Conservation (phyloP, 176 grass and related monocot species). For the Puccinellia tenuiflora region DNA sequence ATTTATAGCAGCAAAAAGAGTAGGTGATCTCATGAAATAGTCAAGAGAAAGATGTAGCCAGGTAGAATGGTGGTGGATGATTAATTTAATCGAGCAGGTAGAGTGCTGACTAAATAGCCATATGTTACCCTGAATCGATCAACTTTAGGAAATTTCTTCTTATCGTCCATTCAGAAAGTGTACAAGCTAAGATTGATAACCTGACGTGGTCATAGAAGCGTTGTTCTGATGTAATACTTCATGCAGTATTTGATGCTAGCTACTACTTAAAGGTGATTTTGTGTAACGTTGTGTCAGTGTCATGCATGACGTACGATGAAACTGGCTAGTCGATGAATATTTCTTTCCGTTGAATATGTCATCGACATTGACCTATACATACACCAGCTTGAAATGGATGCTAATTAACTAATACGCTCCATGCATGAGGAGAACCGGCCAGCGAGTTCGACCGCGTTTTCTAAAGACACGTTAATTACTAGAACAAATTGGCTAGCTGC, state of each 20-base stretch:
- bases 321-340: not conserved
- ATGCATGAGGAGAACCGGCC: not conserved
- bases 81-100: not conserved
- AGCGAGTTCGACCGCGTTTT: not conserved
- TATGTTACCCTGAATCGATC: no score
- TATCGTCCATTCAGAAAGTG: not conserved
- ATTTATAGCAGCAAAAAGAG: not conserved
- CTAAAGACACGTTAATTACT: not conserved
- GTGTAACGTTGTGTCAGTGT: not conserved
- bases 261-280: not conserved
- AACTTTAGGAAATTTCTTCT: no score
- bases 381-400: no score
- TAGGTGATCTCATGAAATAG: not conserved
- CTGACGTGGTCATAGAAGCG: not conserved
- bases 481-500: not conserved
- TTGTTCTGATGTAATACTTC: no score
- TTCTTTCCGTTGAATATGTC: not conserved
- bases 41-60: not conserved
- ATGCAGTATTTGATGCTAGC: no score
- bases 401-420: no score
- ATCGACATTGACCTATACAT: not conserved
- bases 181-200: not conserved
- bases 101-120: not conserved
- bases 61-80: not conserved
- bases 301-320: not conserved